A percentile compares a stretch with the other conserved stretches of the same genome.
phyloP scores from a whole-genome alignment of 2,329 filamentous ascomycete genomes.

The Hymenoscyphus salicellus region DNA sequence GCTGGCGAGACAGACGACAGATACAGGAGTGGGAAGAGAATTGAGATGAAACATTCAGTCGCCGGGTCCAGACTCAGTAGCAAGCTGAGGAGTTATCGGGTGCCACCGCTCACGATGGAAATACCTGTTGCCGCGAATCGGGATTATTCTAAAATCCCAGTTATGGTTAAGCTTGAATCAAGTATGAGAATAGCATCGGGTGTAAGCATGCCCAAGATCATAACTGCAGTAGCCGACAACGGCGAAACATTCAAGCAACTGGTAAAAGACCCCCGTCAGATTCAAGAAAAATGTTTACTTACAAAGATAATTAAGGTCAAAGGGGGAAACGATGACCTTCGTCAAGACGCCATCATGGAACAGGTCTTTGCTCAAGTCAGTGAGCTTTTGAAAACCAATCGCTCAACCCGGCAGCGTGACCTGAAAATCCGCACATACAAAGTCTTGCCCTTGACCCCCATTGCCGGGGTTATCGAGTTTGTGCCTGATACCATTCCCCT shows the following conservation, averaged over 20 bases:
- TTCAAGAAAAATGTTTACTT: constrained; percentile 2
- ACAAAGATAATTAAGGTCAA: constrained; percentile 60
- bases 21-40: constrained; percentile 65
- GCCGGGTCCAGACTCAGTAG: constrained; percentile 62
- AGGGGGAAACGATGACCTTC: constrained; percentile 90
- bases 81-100: constrained; percentile 60
- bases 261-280: constrained; percentile 43
- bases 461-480: constrained; percentile 93
- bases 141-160: constrained; percentile 74
- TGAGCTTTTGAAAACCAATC: constrained; percentile 79
- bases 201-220: constrained; percentile 88
- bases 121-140: constrained; percentile 70
- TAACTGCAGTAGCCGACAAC: constrained; percentile 75
- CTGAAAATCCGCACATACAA: constrained; percentile 95
- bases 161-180: constrained; percentile 68
- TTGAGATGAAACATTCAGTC: constrained; percentile 60
- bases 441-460: constrained; percentile 81
- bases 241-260: constrained; percentile 82
- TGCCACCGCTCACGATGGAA: constrained; percentile 88
- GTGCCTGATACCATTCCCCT: constrained; percentile 90
- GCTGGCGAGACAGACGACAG: constrained; percentile 63
- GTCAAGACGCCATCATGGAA: constrained; percentile 98
- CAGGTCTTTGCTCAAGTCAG: constrained; percentile 98
- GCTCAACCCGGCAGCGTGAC: constrained; percentile 80
- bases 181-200: constrained; percentile 84